Evolutionary conservation across 1,284 basidiomycete species (phyloP), one percentile per base, ranked within the genome.

Genomic region (Austroboletus rostrupii): DNA sequence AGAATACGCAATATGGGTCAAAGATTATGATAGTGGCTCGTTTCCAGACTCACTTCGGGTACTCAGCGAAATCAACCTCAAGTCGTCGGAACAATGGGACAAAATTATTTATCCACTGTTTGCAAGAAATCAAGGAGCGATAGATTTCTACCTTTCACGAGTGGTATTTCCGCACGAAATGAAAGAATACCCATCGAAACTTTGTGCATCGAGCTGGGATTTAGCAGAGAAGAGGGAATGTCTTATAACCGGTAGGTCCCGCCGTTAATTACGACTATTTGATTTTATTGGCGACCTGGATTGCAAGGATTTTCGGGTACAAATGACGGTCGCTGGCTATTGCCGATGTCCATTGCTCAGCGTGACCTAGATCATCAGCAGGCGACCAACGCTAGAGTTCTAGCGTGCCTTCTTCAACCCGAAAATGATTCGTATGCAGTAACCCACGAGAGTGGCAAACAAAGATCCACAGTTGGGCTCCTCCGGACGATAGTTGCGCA

Each of bases 151-250:
- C 21, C 21, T 23, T 23, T 23, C 21, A 6, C 21, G 21, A 23
- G 21, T 23, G 21, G 21, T 23, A 68, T 57, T 63, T 80, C 13
- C 67, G 71, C 0, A n/a, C 1, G 53, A 54, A 41, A 75, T 72
- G 0, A 75, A 74, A 45, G 70, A 76, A 37, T 80, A 77, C 48
- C 68, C 66, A 0, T 52, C 59, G 21, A 79, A 77, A 54, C 59
- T 80, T 4, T 57, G 69, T 1, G 71, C 75, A 5, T 77, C 73
- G 13, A 70, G 70, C 0, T 80, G 78, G 77, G 78, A 80, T 62
- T 59, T 80, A 21, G 75, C 72, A 0, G 70, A 72, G 45, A 45
- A 41, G 8, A 26, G 37, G 2, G 32, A 37, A 6, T 19, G 10
- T 8, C 11, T 17, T 1, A 2, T 44, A 3, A 54, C 53, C 0